Conservation (phyloP, 2,329 filamentous ascomycete genomes). For the Tolypocladium endophyticum region DNA sequence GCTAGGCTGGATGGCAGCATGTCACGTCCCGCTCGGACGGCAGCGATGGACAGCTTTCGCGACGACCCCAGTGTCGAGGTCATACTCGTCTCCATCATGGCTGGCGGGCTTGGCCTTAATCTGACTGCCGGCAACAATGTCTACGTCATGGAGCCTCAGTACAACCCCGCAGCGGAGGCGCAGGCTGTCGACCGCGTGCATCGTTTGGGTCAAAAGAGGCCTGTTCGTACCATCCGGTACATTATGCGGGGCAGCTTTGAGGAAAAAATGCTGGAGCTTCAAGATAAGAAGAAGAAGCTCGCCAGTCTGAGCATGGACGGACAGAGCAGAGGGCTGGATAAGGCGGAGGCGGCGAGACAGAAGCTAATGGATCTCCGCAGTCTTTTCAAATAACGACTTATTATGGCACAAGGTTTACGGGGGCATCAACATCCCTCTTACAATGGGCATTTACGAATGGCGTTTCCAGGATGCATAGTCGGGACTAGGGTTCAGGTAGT, state of each 20-base stretch:
- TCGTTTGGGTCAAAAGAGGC: constrained; percentile 78
- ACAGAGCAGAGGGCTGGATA: constrained; percentile 41
- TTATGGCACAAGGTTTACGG: neutral
- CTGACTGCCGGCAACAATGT: constrained; percentile 77
- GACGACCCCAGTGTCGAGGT: constrained; percentile 61
- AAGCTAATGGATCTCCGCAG: constrained; percentile 48
- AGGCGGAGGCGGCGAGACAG: constrained; percentile 46
- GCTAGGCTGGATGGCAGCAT: constrained; percentile 87
- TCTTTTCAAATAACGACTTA: constrained; percentile 37
- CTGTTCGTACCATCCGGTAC: constrained; percentile 77
- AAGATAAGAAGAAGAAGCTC: constrained; percentile 85
- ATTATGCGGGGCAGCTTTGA: constrained; percentile 90
- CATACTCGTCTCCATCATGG: constrained; percentile 85
- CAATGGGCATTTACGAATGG: neutral
- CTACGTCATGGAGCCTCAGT: constrained; percentile 97
- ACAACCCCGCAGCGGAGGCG: constrained; percentile 89
- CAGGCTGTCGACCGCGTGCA: constrained; percentile 93
- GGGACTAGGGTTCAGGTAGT: neutral
- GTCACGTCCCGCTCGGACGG: constrained; percentile 61
- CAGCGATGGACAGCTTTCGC: constrained; percentile 68
- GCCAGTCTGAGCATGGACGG: constrained; percentile 78
- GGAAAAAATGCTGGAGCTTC: constrained; percentile 81
- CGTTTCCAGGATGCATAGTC: neutral
- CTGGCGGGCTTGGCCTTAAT: constrained; percentile 85
- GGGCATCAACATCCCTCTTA: neutral